phyloP scores from a whole-genome alignment of 345 rosid genomes.

The Mangifera indica region DNA sequence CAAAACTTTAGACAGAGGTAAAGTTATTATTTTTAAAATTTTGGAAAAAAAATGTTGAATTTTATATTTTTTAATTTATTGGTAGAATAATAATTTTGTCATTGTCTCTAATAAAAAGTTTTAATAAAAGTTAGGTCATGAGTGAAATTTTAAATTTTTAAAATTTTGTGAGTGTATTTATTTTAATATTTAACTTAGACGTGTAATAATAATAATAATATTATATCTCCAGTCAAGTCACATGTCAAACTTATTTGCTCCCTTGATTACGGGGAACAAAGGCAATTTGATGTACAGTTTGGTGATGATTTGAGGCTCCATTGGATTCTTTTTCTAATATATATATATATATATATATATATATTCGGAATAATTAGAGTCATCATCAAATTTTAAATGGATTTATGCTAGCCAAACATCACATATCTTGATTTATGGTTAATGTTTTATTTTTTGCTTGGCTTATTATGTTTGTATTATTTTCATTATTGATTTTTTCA shows the following conservation, averaged over 20 bases:
- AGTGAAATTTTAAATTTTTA: too few species aligned
- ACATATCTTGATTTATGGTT: not conserved
- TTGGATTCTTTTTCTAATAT: slow-evolving; percentile 11
- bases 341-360: too few species aligned
- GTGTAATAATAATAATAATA: too few species aligned
- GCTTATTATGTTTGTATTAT: slow-evolving; percentile 7
- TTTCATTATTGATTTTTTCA: slow-evolving; percentile 12
- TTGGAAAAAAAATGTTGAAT: too few species aligned
- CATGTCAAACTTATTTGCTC: not conserved
- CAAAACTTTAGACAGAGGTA: too few species aligned
- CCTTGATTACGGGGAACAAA: not conserved
- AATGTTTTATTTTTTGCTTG: not conserved
- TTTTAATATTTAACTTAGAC: too few species aligned
- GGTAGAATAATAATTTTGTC: too few species aligned
- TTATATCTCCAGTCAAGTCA: not conserved
- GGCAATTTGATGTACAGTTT: slow-evolving; percentile 3
- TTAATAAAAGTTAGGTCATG: too few species aligned
- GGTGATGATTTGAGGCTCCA: slow-evolving; percentile 15
- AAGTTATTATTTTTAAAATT: too few species aligned
- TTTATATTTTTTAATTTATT: too few species aligned
- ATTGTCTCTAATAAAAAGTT: too few species aligned
- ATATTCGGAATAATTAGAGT: slow-evolving; percentile 4
- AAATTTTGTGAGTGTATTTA: too few species aligned
- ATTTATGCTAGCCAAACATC: not conserved
- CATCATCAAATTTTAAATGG: not conserved